phyloP scores from a whole-genome alignment of 495 filamentous ascomycete genomes.

The Annulohypoxylon maeteangense region DNA sequence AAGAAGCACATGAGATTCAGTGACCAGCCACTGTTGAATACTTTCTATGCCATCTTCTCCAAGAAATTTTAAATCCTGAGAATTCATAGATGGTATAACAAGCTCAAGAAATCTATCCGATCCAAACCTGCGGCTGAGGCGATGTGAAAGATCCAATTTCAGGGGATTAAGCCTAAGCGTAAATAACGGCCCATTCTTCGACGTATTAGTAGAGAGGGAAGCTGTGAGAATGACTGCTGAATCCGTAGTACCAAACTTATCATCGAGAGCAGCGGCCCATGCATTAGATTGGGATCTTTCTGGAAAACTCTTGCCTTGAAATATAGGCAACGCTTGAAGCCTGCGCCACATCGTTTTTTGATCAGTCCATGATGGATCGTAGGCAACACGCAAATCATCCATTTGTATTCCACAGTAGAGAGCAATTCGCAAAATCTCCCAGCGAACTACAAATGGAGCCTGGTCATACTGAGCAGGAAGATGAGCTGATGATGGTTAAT shows the following conservation, averaged over 20 bases:
- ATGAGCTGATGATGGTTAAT: constrained; percentile 46
- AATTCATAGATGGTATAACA: constrained; percentile 49
- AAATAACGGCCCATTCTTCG: constrained; percentile 50
- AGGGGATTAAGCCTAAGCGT: constrained; percentile 53
- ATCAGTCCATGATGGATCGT: constrained; percentile 51
- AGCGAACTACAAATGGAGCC: constrained; percentile 56
- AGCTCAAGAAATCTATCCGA: constrained; percentile 60
- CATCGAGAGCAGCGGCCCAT: constrained; percentile 50
- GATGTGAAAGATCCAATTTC: constrained; percentile 53
- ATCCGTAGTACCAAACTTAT: constrained; percentile 46
- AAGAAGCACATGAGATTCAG: constrained; percentile 50
- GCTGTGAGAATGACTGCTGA: constrained; percentile 53
- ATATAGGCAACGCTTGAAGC: constrained; percentile 46
- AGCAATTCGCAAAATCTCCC: constrained; percentile 59
- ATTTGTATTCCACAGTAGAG: constrained; percentile 54
- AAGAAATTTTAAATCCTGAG: constrained; percentile 36
- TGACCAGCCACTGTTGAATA: constrained; percentile 56
- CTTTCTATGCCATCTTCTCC: constrained; percentile 43
- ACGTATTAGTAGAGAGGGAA: constrained; percentile 46
- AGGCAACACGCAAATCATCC: constrained; percentile 44
- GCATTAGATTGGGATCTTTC: constrained; percentile 50
- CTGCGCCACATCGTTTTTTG: constrained; percentile 49
- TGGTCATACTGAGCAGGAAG: constrained; percentile 50
- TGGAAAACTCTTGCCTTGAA: constrained; percentile 55
- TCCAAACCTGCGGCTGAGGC: constrained; percentile 59